Percentiles rank a stretch among this genome's conserved stretches.
phyloP scores from a whole-genome alignment of 345 rosid genomes.

The Bruguiera gymnorhiza region DNA sequence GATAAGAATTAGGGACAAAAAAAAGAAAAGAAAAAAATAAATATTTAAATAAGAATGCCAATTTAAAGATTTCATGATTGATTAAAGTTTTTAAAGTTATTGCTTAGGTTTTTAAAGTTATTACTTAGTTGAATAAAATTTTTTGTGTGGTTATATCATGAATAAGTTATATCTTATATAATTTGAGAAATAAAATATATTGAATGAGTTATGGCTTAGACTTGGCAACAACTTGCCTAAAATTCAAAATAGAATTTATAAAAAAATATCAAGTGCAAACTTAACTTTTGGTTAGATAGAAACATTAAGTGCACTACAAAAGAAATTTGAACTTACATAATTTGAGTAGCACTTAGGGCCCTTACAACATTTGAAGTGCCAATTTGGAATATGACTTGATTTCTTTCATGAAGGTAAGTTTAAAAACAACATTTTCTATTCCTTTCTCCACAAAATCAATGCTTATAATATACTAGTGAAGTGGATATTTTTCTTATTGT shows the following conservation, averaged over 20 bases:
- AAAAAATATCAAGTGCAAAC: background rate
- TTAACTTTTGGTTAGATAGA: background rate
- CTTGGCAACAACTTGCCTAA: background rate
- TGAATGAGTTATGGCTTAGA: too few species aligned
- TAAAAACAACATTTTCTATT: constrained; percentile 65
- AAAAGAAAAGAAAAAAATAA: too few species aligned
- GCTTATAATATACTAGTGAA: constrained; percentile 29
- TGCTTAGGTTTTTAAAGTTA: too few species aligned
- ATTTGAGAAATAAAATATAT: constrained; percentile 35
- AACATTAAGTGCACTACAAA: background rate
- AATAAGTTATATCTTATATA: constrained; percentile 74
- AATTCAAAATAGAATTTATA: background rate
- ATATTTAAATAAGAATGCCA: too few species aligned
- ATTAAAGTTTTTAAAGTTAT: too few species aligned
- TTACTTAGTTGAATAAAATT: too few species aligned
- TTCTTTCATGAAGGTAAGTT: constrained; percentile 60
- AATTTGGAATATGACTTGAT: constrained; percentile 52
- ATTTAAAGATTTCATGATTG: too few species aligned
- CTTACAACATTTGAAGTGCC: constrained; percentile 94
- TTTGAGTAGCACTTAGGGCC: constrained; percentile 74
- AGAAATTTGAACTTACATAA: constrained; percentile 48
- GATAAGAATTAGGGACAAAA: too few species aligned
- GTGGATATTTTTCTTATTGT: background rate
- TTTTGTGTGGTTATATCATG: constrained; percentile 47
- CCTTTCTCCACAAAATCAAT: constrained; percentile 89